Evolutionary conservation across 164 flowering plant genomes (phyloP).

Genomic region (grape (Vitis vinifera)): ASM3070453v1 NC_081807.1:17581501-17582000

Average conservation of each 20-base stretch:
- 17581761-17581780: too few species aligned
- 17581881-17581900: slow-evolving; percentile 11
- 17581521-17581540: too few species aligned
- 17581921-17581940: not conserved
- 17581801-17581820: not conserved
- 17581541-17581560: slow-evolving; percentile 18
- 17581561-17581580: slow-evolving; percentile 16
- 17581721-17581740: not conserved
- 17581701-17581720: not conserved
- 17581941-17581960: too few species aligned
- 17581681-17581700: slow-evolving; percentile 17
- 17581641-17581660: not conserved
- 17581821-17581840: not conserved
- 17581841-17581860: not conserved
- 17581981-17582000: not conserved
- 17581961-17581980: not conserved
- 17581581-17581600: slow-evolving; percentile 7
- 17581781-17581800: too few species aligned
- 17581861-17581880: not conserved
- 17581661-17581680: not conserved
- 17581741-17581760: slow-evolving; percentile 12
- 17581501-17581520: not conserved
- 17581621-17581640: not conserved
- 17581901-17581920: slow-evolving; percentile 23
- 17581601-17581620: not conserved